Evolutionary conservation across 768 basidiomycete species (phyloP).

Genomic region (Thelephora ganbajun): DNA sequence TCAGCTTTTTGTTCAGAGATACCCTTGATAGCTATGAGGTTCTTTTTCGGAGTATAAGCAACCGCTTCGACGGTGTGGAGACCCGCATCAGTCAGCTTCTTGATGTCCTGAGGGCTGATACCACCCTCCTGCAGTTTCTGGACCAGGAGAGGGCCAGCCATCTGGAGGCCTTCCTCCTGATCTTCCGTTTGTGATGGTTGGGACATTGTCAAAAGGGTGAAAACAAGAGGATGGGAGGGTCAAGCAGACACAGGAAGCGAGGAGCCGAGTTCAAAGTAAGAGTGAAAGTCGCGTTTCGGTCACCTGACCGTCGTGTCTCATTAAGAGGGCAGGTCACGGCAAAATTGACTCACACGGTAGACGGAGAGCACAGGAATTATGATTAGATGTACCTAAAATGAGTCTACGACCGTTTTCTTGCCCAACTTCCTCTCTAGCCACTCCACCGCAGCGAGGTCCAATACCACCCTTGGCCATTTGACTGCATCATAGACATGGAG

Average conservation of each 20-base stretch:
- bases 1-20: slow-evolving; percentile 97
- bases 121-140: slow-evolving; percentile 80
- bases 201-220: slow-evolving; percentile 27
- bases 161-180: slow-evolving; percentile 35
- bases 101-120: slow-evolving; percentile 80
- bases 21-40: slow-evolving; percentile 80
- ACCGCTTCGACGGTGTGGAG: slow-evolving; percentile 91
- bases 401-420: slow-evolving; percentile 16
- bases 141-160: slow-evolving; percentile 75
- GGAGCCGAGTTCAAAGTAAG: background rate
- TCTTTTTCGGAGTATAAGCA: slow-evolving; percentile 94
- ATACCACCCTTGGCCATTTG: slow-evolving; percentile 67
- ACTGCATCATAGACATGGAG: slow-evolving; percentile 73
- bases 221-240: background rate
- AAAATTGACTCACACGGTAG: no score
- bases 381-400: background rate
- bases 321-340: no score
- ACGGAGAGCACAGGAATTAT: background rate
- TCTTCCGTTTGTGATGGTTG: slow-evolving; percentile 33
- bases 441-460: slow-evolving; percentile 78
- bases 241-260: background rate
- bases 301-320: background rate
- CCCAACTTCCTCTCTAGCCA: slow-evolving; percentile 52
- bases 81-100: slow-evolving; percentile 88
- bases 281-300: background rate